Evolutionary conservation across 2,329 filamentous ascomycete species (phyloP), one percentile per base, ranked within the genome.

Genomic region (Fusarium sp.): DNA sequence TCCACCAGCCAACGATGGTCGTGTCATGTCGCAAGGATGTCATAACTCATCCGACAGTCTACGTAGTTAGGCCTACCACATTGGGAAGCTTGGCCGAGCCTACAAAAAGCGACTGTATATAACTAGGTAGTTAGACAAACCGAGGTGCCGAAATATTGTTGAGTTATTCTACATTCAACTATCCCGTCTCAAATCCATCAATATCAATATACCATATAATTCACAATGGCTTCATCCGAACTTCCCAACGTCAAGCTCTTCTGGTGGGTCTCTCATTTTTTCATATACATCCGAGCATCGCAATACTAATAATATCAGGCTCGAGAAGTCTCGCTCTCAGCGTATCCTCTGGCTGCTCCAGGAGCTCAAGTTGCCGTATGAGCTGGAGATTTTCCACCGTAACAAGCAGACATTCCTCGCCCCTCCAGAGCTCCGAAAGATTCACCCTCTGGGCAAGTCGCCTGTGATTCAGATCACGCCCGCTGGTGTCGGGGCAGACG

Each of bases 371-470:
- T 79, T 97, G 34, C 86, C 90, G 28, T 97, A 97, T 80, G 88
- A 94, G 66, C 81, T 98, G 61, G 89, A 95, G 75, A 85, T 91
- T 56, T 96, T 91, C 85, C 93, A 93, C 79, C 90, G 94, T 55
- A 77, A 84, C 68, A 81, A 80, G 58, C 75, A 82, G 60, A 86
- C 90, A 58, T 86, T 83, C 73, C 83, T 92, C n/a, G 94, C 94
- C 2, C 93, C 93, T 6, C 83, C 88, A 0, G 91, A 92, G 74
- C 86, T 98, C 46, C 90, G 91, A 75, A 85, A 93, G 68, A 81
- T 97, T 39, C 93, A 97, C 76, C 91, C 93, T 0, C 85, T 98
- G 6, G 95, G 95, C 66, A 97, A 97, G 79, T 94, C 93, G 3
- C 95, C 95, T 1, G 82, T 95, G 43, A 82, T 98, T 69, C 88